phyloP scores from a whole-genome alignment of 345 rosid species.

The Ceriops decandra region DNA sequence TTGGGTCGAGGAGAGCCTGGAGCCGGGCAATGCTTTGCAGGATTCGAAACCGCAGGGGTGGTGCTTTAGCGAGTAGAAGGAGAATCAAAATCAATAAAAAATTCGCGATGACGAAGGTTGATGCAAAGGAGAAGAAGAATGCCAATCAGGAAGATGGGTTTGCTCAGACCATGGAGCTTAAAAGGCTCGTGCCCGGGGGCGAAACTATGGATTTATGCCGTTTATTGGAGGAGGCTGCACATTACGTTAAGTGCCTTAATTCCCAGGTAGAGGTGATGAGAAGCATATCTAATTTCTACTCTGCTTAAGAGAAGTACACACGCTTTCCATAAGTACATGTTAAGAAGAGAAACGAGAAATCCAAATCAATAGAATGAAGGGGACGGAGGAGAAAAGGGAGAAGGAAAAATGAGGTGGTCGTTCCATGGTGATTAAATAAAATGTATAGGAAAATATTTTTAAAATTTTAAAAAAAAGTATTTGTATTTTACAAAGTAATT shows the following conservation, averaged over 20 bases:
- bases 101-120: neutral
- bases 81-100: neutral
- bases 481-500: too few species aligned
- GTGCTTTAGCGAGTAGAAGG: slow-evolving; percentile 4
- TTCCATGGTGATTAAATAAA: too few species aligned
- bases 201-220: slow-evolving; percentile 26
- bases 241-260: slow-evolving; percentile 32
- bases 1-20: slow-evolving; percentile 34
- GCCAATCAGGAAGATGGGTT: neutral
- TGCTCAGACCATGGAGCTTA: slow-evolving; percentile 13
- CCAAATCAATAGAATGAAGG: neutral
- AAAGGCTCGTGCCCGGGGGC: slow-evolving; percentile 40
- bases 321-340: neutral
- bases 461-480: too few species aligned
- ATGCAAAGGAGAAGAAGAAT: neutral
- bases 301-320: neutral
- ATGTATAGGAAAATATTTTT: too few species aligned
- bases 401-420: too few species aligned
- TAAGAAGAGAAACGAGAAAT: neutral
- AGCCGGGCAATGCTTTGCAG: slow-evolving; percentile 36
- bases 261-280: slow-evolving; percentile 42
- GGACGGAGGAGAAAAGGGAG: neutral
- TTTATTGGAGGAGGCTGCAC: slow-evolving; percentile 41
- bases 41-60: slow-evolving; percentile 6
- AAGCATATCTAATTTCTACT: slow-evolving; percentile 25